A percentile compares a stretch with the other conserved stretches of the same genome.
Evolutionary conservation across 2,329 filamentous ascomycete species (phyloP).

Genomic region (Aspergillus quadrilineatus): DNA sequence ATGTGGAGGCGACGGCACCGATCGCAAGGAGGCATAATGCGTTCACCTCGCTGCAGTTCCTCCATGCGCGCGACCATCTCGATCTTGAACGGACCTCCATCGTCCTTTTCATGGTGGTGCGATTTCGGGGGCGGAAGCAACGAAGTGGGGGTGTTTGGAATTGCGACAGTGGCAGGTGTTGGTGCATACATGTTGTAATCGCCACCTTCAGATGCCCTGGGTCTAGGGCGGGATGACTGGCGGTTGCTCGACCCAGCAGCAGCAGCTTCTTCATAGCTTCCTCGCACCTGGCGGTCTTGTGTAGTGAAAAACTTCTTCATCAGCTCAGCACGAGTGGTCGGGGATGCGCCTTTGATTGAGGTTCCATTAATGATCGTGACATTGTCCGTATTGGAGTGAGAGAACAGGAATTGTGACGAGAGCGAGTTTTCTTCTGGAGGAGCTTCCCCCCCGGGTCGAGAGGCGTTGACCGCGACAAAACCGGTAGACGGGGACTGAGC

Average conservation of each 20-base stretch:
- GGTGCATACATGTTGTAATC: conserved; percentile 43
- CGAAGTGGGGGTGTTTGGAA: conserved; percentile 55
- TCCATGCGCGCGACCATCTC: conserved; percentile 76
- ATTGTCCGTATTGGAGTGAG: conserved; percentile 45
- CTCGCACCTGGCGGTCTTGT: conserved; percentile 52
- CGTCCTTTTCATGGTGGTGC: conserved; percentile 52
- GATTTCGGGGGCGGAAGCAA: conserved; percentile 51
- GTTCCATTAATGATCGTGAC: conserved; percentile 50
- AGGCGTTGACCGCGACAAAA: conserved; percentile 60
- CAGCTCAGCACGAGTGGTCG: conserved; percentile 58
- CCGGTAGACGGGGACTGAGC: conserved; percentile 51
- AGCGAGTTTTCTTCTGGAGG: conserved; percentile 31
- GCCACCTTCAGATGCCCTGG: conserved; percentile 35
- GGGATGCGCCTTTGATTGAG: conserved; percentile 54
- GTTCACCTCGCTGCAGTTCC: conserved; percentile 68
- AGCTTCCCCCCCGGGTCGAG: conserved; percentile 42
- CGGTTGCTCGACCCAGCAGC: conserved; percentile 25
- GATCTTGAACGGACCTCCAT: conserved; percentile 59
- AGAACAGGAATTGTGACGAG: conserved; percentile 41
- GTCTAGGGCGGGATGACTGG: conserved; percentile 31
- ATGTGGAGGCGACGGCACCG: conserved; percentile 76
- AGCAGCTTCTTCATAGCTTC: conserved; percentile 36
- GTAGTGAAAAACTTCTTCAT: conserved; percentile 64
- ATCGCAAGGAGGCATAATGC: conserved; percentile 80
- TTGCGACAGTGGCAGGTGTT: conserved; percentile 51